Percentiles rank a stretch among this genome's conserved stretches.
These are phyloP conservation scores for Sporothrix dimorphospora DNA, from an alignment of 2,329 filamentous ascomycete species.

Conservation along the genomic window DNA sequence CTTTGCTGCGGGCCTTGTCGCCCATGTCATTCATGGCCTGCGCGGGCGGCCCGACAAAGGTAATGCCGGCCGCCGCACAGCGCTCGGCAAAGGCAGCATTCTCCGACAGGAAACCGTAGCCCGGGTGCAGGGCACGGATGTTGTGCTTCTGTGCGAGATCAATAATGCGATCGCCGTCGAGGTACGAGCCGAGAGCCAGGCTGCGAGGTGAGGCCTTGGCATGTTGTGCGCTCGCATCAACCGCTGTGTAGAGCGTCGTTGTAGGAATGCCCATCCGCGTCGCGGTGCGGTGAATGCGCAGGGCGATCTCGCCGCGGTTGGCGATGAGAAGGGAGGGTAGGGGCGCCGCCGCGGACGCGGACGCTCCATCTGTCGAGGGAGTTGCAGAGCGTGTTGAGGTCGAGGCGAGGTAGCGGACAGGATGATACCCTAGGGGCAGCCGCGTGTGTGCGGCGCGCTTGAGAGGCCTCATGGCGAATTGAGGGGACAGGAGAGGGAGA, in stretches of 20 bases:
- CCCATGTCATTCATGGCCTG: conserved; percentile 87
- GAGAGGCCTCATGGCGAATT: conserved; percentile 56
- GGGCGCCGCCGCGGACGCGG: conserved; percentile 33
- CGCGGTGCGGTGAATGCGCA: conserved; percentile 89
- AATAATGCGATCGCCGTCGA: conserved; percentile 93
- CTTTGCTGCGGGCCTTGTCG: conserved; percentile 89
- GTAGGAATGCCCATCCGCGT: conserved; percentile 86
- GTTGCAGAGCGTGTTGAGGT: conserved; percentile 22
- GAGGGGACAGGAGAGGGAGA: neutral
- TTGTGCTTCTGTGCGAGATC: conserved; percentile 81
- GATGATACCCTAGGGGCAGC: conserved; percentile 42
- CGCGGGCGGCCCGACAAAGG: conserved; percentile 90
- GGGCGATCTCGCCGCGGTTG: conserved; percentile 94
- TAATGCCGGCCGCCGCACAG: conserved; percentile 85
- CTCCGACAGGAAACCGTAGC: conserved; percentile 94
- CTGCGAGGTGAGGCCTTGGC: conserved; percentile 82
- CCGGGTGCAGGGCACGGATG: conserved; percentile 91
- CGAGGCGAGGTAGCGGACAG: conserved; percentile 26
- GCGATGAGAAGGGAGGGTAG: conserved; percentile 82
- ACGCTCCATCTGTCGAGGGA: conserved; percentile 14
- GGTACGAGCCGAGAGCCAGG: conserved; percentile 83
- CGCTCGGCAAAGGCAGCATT: conserved; percentile 88
- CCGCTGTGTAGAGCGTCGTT: conserved; percentile 92
- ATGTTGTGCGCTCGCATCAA: conserved; percentile 86
- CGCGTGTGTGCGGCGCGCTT: conserved; percentile 53